A percentile compares a stretch with the other conserved stretches of the same genome.
Evolutionary conservation across 352 stramenopile genomes (phyloP).

Genomic region (Globisporangium cylindrosporum): DNA sequence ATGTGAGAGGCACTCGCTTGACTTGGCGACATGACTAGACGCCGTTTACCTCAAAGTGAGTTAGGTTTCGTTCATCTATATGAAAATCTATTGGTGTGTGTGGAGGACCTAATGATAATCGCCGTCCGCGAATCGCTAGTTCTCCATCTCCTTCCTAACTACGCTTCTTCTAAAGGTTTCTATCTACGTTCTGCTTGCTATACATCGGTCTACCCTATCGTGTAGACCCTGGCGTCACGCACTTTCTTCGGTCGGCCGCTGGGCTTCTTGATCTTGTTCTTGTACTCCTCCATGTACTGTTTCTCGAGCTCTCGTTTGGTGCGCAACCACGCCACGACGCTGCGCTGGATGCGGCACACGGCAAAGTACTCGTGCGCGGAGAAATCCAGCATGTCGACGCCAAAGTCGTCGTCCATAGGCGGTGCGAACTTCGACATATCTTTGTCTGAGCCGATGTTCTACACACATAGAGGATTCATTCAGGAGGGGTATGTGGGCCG

Average conservation of each 20-base stretch:
- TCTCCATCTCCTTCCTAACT: slow-evolving; percentile 1
- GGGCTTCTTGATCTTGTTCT: slow-evolving; percentile 85
- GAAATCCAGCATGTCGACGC: slow-evolving; percentile 53
- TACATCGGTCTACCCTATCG: slow-evolving; percentile 40
- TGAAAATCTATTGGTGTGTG: slow-evolving; percentile 9
- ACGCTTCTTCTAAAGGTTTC: neutral
- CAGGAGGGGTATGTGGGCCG: slow-evolving; percentile 10
- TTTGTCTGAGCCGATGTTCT: slow-evolving; percentile 33
- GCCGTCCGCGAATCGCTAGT: neutral
- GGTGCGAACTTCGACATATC: slow-evolving; percentile 43
- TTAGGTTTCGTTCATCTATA: neutral
- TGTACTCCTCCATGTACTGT: slow-evolving; percentile 79
- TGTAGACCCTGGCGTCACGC: slow-evolving; percentile 72
- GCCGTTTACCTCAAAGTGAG: neutral
- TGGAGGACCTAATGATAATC: neutral
- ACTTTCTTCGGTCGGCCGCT: slow-evolving; percentile 72
- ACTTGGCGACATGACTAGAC: neutral
- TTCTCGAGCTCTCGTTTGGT: slow-evolving; percentile 70
- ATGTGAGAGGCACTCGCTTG: neutral
- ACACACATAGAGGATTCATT: neutral
- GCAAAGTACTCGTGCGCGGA: slow-evolving; percentile 69
- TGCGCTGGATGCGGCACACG: slow-evolving; percentile 52
- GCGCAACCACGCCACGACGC: slow-evolving; percentile 55
- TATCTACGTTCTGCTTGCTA: neutral
- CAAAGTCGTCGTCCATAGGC: slow-evolving; percentile 28